These are phyloP conservation scores for Rhipidocladum racemiflorum DNA, from an alignment of 176 grass and related monocot species.

Conservation along the genomic window DNA sequence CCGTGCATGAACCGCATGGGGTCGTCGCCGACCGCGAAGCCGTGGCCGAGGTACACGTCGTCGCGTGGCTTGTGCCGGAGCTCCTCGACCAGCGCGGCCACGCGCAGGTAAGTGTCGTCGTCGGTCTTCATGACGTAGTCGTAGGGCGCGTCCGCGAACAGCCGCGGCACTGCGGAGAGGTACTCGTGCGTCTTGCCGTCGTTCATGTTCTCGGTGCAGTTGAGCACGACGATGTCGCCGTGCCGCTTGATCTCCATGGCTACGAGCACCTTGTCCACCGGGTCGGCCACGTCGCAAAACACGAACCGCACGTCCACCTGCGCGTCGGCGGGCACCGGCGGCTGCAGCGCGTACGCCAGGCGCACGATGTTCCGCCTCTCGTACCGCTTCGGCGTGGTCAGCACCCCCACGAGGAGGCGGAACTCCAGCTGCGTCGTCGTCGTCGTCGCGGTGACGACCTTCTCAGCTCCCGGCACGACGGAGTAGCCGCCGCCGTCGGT, in stretches of 20 bases:
- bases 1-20: conserved; percentile 72
- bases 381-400: conserved; percentile 47
- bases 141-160: conserved; percentile 20
- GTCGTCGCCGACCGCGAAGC: conserved; percentile 54
- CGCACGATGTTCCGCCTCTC: conserved; percentile 74
- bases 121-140: conserved; percentile 77
- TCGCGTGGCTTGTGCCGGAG: conserved; percentile 39
- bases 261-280: conserved; percentile 45
- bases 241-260: conserved; percentile 39
- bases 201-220: conserved; percentile 89
- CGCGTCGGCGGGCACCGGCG: neutral
- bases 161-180: conserved; percentile 41
- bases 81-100: conserved; percentile 36
- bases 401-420: conserved; percentile 65
- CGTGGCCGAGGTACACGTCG: conserved; percentile 64
- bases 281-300: conserved; percentile 57
- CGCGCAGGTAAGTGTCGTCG: conserved; percentile 65
- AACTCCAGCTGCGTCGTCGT: conserved; percentile 10
- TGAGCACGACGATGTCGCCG: conserved; percentile 57
- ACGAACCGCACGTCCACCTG: conserved; percentile 68
- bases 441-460: neutral
- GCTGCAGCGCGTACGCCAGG: conserved; percentile 64
- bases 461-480: conserved; percentile 6
- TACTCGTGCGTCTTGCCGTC: conserved; percentile 73
- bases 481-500: neutral